Conservation (phyloP, 2,329 filamentous ascomycete species). For the Trichoderma sp. region DNA sequence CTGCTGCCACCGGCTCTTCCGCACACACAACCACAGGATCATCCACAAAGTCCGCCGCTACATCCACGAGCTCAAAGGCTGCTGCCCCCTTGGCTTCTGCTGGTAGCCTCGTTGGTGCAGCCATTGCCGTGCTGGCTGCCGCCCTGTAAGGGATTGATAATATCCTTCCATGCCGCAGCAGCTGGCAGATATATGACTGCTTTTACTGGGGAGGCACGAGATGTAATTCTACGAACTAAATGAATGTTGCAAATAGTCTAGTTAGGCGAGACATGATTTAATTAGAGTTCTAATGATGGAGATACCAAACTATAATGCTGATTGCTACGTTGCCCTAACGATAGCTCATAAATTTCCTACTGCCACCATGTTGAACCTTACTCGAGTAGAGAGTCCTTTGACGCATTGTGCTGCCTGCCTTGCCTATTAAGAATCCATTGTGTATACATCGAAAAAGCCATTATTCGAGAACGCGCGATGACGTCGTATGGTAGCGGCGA, state of each 20-base stretch:
- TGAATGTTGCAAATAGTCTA: background rate
- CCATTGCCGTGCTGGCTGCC: slow-evolving; percentile 37
- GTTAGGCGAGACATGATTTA: slow-evolving; percentile 9
- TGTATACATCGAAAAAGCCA: background rate
- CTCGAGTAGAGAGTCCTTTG: background rate
- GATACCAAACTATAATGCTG: slow-evolving; percentile 1
- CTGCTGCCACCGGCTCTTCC: slow-evolving; percentile 16
- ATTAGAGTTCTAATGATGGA: background rate
- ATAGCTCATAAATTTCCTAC: background rate
- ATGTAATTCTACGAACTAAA: slow-evolving; percentile 2
- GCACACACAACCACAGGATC: background rate
- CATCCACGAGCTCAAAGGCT: slow-evolving; percentile 18
- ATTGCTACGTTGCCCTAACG: background rate
- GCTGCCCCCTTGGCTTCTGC: slow-evolving; percentile 22
- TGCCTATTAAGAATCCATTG: background rate
- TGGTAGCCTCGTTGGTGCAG: slow-evolving; percentile 36
- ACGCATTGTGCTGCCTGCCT: background rate
- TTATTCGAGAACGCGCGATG: background rate
- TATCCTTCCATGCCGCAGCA: background rate
- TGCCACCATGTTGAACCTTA: background rate
- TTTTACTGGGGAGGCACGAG: background rate
- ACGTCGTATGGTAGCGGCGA: background rate
- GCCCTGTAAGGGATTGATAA: slow-evolving; percentile 34
- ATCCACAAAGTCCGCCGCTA: background rate
- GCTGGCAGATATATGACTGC: background rate